Evolutionary conservation across 2,329 filamentous ascomycete species (phyloP).

Genomic region (Cucurbitaria berberidis): DNA sequence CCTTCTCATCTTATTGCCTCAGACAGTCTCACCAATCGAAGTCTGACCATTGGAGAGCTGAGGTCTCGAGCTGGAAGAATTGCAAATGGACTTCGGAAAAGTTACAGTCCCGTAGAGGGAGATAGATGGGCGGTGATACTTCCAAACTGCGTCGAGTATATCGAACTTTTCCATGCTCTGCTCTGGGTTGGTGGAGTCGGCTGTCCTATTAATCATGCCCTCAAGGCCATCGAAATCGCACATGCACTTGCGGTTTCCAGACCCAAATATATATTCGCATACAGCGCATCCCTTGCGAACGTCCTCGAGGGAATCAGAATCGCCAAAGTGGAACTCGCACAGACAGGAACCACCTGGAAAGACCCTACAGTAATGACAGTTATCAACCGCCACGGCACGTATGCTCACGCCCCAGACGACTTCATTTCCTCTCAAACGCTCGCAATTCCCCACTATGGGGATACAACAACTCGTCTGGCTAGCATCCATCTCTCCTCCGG

Average conservation of each 20-base stretch:
- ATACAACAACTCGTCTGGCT: conserved; percentile 19
- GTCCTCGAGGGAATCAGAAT: conserved; percentile 17
- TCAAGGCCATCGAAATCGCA: conserved; percentile 31
- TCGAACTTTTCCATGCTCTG: conserved; percentile 54
- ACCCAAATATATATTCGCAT: conserved; percentile 52
- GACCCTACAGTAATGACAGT: conserved; percentile 47
- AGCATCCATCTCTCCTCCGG: conserved; percentile 24
- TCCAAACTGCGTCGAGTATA: conserved; percentile 55
- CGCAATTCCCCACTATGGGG: conserved; percentile 15
- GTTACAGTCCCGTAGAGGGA: conserved; percentile 46
- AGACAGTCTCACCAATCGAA: conserved; percentile 55
- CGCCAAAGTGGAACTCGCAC: conserved; percentile 9
- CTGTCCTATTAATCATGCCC: conserved; percentile 34
- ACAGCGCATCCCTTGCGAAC: conserved; percentile 35
- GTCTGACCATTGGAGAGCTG: conserved; percentile 53
- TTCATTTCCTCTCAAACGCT: conserved; percentile 6
- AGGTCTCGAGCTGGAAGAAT: conserved; percentile 51
- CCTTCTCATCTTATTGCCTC: conserved; percentile 53
- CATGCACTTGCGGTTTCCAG: conserved; percentile 47
- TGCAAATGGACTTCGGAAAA: conserved; percentile 48
- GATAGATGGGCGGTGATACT: conserved; percentile 42
- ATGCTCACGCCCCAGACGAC: conserved; percentile 18
- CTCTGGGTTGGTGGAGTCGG: conserved; percentile 35
- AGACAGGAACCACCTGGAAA: conserved; percentile 38
- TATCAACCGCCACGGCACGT: conserved; percentile 12